A percentile compares a stretch with the other conserved stretches of the same genome.
phyloP scores from a whole-genome alignment of 306 rosid genomes.

The Erythrophleum fordii region DNA sequence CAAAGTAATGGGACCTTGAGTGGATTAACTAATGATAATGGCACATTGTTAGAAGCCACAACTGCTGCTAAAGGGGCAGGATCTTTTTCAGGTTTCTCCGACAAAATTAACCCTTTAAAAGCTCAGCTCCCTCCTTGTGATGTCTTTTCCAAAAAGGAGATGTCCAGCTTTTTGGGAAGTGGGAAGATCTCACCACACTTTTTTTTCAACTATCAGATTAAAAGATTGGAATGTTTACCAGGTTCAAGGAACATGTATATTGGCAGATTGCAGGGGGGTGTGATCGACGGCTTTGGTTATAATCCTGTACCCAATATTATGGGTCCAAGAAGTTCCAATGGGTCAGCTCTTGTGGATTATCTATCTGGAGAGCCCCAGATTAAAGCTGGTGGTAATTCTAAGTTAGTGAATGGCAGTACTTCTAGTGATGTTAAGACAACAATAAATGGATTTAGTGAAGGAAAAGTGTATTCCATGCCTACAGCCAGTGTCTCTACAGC shows the following conservation, averaged over 20 bases:
- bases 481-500: slow-evolving; percentile 36
- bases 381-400: slow-evolving; percentile 41
- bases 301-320: slow-evolving; percentile 40
- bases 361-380: slow-evolving; percentile 46
- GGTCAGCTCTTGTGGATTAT: slow-evolving; percentile 43
- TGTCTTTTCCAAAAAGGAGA: slow-evolving; percentile 73
- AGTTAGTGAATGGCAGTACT: slow-evolving; percentile 43
- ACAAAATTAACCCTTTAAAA: slow-evolving; percentile 67
- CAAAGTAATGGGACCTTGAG: slow-evolving; percentile 43
- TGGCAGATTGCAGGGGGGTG: slow-evolving; percentile 35
- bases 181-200: slow-evolving; percentile 65
- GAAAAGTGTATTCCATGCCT: slow-evolving; percentile 33
- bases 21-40: slow-evolving; percentile 43
- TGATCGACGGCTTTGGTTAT: slow-evolving; percentile 33
- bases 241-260: slow-evolving; percentile 47
- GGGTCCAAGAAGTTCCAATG: slow-evolving; percentile 52
- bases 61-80: slow-evolving; percentile 47
- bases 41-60: slow-evolving; percentile 46
- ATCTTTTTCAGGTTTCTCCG: slow-evolving; percentile 42
- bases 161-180: slow-evolving; percentile 68
- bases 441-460: slow-evolving; percentile 53
- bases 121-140: slow-evolving; percentile 86
- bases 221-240: slow-evolving; percentile 51
- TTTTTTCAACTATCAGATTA: slow-evolving; percentile 52
- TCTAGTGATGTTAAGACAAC: slow-evolving; percentile 50